A percentile compares a stretch with the other conserved stretches of the same genome.
Conservation (phyloP, 225 moss, liverwort and hornwort genomes). For the Sphagnum tenellum region DNA sequence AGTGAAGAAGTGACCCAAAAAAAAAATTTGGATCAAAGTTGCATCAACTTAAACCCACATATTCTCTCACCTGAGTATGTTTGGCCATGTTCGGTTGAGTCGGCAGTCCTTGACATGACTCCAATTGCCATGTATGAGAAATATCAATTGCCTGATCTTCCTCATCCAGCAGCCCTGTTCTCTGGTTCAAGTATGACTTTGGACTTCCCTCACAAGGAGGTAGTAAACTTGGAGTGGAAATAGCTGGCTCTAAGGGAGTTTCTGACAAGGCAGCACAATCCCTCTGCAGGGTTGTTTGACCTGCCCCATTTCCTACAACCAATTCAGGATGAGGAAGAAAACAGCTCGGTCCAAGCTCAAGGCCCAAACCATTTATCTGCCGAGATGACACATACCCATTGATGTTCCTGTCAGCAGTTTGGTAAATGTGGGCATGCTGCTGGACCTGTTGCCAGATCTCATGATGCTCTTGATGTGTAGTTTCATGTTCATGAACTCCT, state of each 20-base stretch:
- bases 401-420: no score
- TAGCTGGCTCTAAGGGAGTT: conserved; percentile 10
- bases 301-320: conserved; percentile 11
- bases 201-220: conserved; percentile 7
- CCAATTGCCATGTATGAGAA: neutral
- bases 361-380: conserved; percentile 25
- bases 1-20: no score
- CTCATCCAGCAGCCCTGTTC: neutral
- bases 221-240: conserved; percentile 12
- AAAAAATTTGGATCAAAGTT: no score
- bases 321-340: conserved; percentile 22
- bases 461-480: no score
- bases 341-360: conserved; percentile 14
- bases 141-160: neutral
- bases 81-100: conserved; percentile 9
- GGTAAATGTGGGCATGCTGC: no score
- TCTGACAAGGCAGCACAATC: conserved; percentile 13
- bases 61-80: conserved; percentile 27
- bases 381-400: neutral
- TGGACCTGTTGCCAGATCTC: no score
- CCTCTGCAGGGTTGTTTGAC: conserved; percentile 6
- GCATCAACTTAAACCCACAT: no score
- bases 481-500: no score
- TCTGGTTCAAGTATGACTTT: conserved; percentile 7
- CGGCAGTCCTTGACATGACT: conserved; percentile 3